Base-by-base conservation (phyloP, 2,329 filamentous ascomycete species). In the Myotisia sp. region DNA sequence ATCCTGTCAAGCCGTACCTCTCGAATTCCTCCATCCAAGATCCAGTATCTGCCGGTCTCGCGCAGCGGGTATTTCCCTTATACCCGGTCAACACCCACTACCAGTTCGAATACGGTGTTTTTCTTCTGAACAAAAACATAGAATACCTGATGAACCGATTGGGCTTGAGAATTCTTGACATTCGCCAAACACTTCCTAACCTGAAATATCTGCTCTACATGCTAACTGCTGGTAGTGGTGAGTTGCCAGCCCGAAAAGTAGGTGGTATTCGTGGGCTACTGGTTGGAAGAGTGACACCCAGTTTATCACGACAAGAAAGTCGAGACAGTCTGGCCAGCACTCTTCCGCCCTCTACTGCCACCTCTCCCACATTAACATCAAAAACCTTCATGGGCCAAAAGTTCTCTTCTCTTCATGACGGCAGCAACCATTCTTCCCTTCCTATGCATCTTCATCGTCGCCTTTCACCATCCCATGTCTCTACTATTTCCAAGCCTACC, bases 101-200 rank as follows among this genome's bases (percentile, higher is more conserved):
- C 61, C 76, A 87, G 2, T 95, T 95, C 55, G 87, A 95, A 48
- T 98, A 95, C 54, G 90, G 69, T 7, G 90, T 93, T 52, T 98
- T 95, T 48, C 63, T 95, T n/a, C 68, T 98, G 9, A 95, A 95
- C 62, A 94, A 95, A 58, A 67, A 95, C 50, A 86, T 98, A 37
- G 86, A 95, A 46, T 65, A 76, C 30, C 52, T 79, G 7, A 62
- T 74, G 46, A 70, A 66, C 39, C 59, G 63, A 1, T 76, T 85
- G 44, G 79, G 79, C 0, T 63, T 94, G 8, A 76, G 78, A 29
- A 76, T 92, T 1, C 70, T 94, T 42, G 90, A 98, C 49, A 84
- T 94, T 12, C 72, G 90, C 3, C 84, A 95, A 46, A 92, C 87
- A 0, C 62, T 95, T 5, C 85, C 87, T 2, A 98, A 98, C 50